These are phyloP conservation scores for Cercophora sp. DNA, from an alignment of 495 filamentous ascomycete genomes.

Conservation along the genomic window DNA sequence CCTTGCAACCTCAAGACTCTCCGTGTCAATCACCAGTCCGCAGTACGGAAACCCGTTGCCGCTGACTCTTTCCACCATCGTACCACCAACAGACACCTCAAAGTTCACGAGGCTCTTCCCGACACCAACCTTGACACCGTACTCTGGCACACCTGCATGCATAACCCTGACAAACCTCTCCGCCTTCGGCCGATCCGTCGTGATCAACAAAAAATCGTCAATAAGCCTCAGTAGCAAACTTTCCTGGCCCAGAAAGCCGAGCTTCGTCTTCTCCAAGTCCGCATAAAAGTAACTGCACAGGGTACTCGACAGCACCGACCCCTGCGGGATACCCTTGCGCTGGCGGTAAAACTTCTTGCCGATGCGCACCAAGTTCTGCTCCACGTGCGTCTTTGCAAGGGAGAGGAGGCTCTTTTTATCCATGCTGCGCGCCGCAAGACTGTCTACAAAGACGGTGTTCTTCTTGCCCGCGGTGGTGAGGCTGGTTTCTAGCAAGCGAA, in stretches of 20 bases:
- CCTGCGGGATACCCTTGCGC: constrained; percentile 86
- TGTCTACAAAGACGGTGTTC: constrained; percentile 74
- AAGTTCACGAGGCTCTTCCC: constrained; percentile 87
- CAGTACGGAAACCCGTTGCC: constrained; percentile 76
- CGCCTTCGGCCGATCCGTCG: constrained; percentile 60
- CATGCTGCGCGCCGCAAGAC: constrained; percentile 48
- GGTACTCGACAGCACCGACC: constrained; percentile 77
- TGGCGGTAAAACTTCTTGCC: constrained; percentile 89
- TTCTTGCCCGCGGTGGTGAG: constrained; percentile 45
- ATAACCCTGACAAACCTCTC: constrained; percentile 69
- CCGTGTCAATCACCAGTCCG: constrained; percentile 69
- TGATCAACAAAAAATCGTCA: constrained; percentile 91
- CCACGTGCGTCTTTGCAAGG: constrained; percentile 71
- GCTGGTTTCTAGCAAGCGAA: constrained; percentile 49
- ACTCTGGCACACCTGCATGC: constrained; percentile 70
- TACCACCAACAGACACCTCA: constrained; percentile 54
- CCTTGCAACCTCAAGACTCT: constrained; percentile 64
- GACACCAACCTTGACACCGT: constrained; percentile 73
- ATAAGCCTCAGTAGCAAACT: constrained; percentile 75
- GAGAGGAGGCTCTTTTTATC: constrained; percentile 58
- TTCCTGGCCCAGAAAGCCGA: constrained; percentile 59
- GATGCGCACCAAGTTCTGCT: constrained; percentile 79
- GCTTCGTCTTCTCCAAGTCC: constrained; percentile 64
- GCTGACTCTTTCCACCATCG: constrained; percentile 47
- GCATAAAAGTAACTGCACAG: constrained; percentile 96